These are phyloP conservation scores for Monosporascus cannonballus DNA, from an alignment of 2,329 filamentous ascomycete species.

Conservation along the genomic window DNA sequence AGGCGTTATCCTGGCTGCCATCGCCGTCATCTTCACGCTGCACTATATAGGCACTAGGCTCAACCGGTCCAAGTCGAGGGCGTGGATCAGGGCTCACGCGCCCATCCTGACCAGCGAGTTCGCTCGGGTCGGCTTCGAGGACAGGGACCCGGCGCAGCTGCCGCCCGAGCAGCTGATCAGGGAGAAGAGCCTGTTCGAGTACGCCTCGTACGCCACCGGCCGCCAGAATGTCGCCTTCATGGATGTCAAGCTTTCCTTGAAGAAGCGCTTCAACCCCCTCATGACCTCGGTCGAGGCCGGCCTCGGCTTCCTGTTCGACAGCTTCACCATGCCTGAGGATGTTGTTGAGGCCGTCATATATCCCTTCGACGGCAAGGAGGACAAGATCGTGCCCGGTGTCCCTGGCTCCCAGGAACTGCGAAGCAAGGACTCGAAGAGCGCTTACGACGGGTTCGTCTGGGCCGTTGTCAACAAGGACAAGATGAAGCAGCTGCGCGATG, in stretches of 20 bases:
- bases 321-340: slow-evolving; percentile 63
- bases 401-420: slow-evolving; percentile 54
- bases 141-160: slow-evolving; percentile 43
- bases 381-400: slow-evolving; percentile 61
- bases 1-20: slow-evolving; percentile 70
- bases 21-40: slow-evolving; percentile 67
- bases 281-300: slow-evolving; percentile 55
- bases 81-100: slow-evolving; percentile 73
- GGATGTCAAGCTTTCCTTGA: slow-evolving; percentile 74
- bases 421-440: slow-evolving; percentile 55
- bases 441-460: slow-evolving; percentile 89
- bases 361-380: slow-evolving; percentile 89
- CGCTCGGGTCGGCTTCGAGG: slow-evolving; percentile 74
- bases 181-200: slow-evolving; percentile 86
- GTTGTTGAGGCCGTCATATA: slow-evolving; percentile 72
- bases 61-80: slow-evolving; percentile 74
- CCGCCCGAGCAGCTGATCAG: slow-evolving; percentile 58
- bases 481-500: slow-evolving; percentile 85
- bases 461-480: slow-evolving; percentile 90
- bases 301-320: slow-evolving; percentile 75
- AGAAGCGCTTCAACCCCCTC: slow-evolving; percentile 82
- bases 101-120: slow-evolving; percentile 74
- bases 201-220: slow-evolving; percentile 79
- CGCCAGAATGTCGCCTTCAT: slow-evolving; percentile 89
- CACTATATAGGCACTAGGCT: slow-evolving; percentile 75